Percentiles rank a stretch among this genome's conserved stretches.
These are phyloP conservation scores for Phytopythium chamaehyphon DNA, from an alignment of 352 stramenopile species.

Conservation along the genomic window DNA sequence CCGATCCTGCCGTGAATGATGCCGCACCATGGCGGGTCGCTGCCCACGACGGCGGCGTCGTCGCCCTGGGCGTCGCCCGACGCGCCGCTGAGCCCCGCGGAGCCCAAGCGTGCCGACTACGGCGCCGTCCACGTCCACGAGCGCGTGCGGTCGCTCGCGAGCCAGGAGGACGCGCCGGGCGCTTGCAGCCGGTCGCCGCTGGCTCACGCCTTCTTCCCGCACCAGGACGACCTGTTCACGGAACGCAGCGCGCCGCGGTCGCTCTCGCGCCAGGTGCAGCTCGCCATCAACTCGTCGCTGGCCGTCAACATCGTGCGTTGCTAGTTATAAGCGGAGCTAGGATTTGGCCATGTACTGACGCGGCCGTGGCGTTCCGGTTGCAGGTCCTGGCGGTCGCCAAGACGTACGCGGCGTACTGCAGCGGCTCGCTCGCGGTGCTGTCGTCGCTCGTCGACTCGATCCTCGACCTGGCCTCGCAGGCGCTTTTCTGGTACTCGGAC, in stretches of 20 bases:
- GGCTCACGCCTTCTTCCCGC: conserved; percentile 57
- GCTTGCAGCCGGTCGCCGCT: conserved; percentile 73
- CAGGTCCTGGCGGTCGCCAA: conserved; percentile 63
- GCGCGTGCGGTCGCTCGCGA: conserved; percentile 7
- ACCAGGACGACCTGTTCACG: conserved; percentile 57
- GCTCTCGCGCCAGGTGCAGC: conserved; percentile 47
- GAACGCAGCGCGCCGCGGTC: conserved; percentile 28
- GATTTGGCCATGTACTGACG: background rate
- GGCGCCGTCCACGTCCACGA: conserved; percentile 6
- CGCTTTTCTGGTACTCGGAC: conserved; percentile 94
- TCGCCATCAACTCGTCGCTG: conserved; percentile 68
- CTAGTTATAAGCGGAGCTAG: background rate
- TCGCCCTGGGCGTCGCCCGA: background rate
- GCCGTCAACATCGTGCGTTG: conserved; percentile 64
- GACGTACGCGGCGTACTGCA: conserved; percentile 76
- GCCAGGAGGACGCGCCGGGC: conserved; percentile 6
- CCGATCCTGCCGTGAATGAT: background rate
- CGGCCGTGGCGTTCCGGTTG: too few relatives aligned
- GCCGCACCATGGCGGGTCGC: background rate
- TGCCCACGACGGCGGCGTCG: background rate
- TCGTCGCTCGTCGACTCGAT: conserved; percentile 94
- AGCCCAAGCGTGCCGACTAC: background rate
- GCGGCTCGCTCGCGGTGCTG: conserved; percentile 90
- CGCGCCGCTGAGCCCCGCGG: background rate
- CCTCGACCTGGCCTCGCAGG: conserved; percentile 92